Evolutionary conservation across 345 rosid genomes (phyloP).

Genomic region (Turritis glabra): DNA sequence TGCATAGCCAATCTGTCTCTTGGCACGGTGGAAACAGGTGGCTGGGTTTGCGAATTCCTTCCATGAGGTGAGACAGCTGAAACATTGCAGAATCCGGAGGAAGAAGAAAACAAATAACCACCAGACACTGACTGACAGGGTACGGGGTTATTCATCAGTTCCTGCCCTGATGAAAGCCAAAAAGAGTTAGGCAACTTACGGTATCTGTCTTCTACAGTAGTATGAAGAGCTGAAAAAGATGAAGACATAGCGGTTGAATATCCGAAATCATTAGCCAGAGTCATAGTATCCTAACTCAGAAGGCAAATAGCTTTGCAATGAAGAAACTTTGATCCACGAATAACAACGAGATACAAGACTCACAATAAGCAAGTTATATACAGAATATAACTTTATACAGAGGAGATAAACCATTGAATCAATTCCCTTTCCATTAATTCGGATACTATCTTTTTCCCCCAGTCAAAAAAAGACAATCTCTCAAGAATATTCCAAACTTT

Average conservation of each 20-base stretch:
- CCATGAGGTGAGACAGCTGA: conserved; percentile 33
- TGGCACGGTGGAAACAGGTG: conserved; percentile 22
- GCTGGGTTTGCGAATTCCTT: conserved; percentile 25
- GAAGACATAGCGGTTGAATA: conserved; percentile 47
- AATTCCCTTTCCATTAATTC: neutral
- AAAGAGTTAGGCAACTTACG: conserved; percentile 45
- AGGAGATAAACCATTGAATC: conserved; percentile 32
- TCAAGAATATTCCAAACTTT: conserved; percentile 19
- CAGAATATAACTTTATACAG: conserved; percentile 23
- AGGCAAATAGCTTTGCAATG: conserved; percentile 8
- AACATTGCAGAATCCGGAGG: conserved; percentile 38
- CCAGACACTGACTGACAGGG: conserved; percentile 43
- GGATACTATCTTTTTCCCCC: conserved; percentile 1
- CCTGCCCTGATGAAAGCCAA: conserved; percentile 51
- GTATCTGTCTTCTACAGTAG: conserved; percentile 40
- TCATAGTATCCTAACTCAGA: conserved; percentile 15
- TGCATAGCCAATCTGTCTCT: conserved; percentile 11
- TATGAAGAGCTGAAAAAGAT: conserved; percentile 48
- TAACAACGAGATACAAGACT: conserved; percentile 1
- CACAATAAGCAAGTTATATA: neutral
- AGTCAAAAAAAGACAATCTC: conserved; percentile 16
- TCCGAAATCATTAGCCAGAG: conserved; percentile 34
- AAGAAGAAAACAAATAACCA: conserved; percentile 32
- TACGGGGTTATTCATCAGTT: conserved; percentile 44
- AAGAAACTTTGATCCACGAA: conserved; percentile 1